These are phyloP conservation scores for Euphrasia arctica DNA, from an alignment of 305 asterid genomes.

Conservation along the genomic window DNA sequence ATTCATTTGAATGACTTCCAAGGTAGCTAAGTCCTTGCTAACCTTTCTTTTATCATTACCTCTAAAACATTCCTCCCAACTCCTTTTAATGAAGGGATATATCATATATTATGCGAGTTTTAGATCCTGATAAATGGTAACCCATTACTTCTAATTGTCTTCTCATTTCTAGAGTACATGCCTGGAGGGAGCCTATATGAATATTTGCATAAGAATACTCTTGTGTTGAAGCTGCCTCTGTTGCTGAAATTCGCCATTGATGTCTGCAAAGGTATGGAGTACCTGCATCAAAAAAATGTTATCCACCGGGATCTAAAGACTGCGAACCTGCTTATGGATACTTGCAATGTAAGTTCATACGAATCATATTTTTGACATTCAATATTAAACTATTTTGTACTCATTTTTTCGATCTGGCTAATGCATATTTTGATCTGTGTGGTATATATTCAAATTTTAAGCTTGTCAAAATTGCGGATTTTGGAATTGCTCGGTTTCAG, in stretches of 20 bases:
- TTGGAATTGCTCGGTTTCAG: constrained; percentile 85
- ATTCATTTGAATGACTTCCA: not conserved
- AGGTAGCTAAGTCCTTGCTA: constrained; percentile 6
- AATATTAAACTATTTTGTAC: no score
- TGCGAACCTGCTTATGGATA: constrained; percentile 81
- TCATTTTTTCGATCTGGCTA: no score
- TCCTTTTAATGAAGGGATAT: not conserved
- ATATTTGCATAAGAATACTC: constrained; percentile 64
- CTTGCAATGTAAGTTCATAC: constrained; percentile 47
- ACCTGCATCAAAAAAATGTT: constrained; percentile 74
- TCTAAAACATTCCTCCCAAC: not conserved
- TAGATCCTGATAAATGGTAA: not conserved
- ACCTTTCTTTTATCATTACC: no score
- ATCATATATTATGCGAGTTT: not conserved
- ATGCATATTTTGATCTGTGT: no score
- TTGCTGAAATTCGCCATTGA: constrained; percentile 80
- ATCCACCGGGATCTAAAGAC: constrained; percentile 93
- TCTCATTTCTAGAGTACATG: constrained; percentile 67
- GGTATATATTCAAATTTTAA: no score
- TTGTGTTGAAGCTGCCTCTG: constrained; percentile 53
- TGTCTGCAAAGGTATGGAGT: constrained; percentile 94
- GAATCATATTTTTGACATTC: not conserved
- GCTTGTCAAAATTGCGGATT: constrained; percentile 94
- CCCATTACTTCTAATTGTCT: constrained; percentile 14
- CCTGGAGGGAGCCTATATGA: constrained; percentile 88